Conservation (phyloP, 2,329 filamentous ascomycete genomes). For the Macrophomina pseudophaseolina region DNA sequence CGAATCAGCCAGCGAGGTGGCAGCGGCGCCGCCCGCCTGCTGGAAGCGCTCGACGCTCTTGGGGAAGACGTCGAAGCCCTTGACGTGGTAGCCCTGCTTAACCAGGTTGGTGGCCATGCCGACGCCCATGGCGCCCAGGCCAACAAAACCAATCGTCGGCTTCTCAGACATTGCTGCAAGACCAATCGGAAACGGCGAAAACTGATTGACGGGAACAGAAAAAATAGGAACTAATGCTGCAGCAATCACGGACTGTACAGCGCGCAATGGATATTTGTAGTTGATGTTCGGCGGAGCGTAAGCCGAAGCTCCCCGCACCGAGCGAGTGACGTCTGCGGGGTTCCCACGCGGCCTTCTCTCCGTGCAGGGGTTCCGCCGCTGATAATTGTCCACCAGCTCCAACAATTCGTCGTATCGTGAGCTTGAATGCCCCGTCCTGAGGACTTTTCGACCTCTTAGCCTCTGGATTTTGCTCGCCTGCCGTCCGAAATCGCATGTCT, state of each 20-base stretch:
- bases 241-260: not conserved
- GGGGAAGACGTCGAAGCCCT: constrained; percentile 72
- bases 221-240: not conserved
- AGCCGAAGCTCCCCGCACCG: constrained; percentile 17
- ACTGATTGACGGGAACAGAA: not conserved
- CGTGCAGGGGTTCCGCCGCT: constrained; percentile 7
- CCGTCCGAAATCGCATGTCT: not conserved
- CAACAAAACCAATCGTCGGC: constrained; percentile 68
- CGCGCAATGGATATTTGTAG: constrained; percentile 20
- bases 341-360: constrained; percentile 16
- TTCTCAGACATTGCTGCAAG: constrained; percentile 36
- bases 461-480: not conserved
- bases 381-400: constrained; percentile 15
- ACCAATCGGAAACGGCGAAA: not conserved
- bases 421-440: constrained; percentile 3
- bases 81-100: constrained; percentile 68
- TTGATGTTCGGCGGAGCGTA: constrained; percentile 10
- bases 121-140: constrained; percentile 81
- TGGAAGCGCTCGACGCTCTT: constrained; percentile 70
- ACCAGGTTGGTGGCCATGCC: constrained; percentile 79
- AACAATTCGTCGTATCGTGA: constrained; percentile 15
- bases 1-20: constrained; percentile 65
- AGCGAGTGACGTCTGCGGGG: constrained; percentile 22
- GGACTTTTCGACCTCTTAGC: not conserved
- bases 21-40: constrained; percentile 64